Evolutionary conservation across 2,329 filamentous ascomycete genomes (phyloP), one percentile per base, ranked within the genome.

Genomic region (Thermochaetoides dissita): DNA sequence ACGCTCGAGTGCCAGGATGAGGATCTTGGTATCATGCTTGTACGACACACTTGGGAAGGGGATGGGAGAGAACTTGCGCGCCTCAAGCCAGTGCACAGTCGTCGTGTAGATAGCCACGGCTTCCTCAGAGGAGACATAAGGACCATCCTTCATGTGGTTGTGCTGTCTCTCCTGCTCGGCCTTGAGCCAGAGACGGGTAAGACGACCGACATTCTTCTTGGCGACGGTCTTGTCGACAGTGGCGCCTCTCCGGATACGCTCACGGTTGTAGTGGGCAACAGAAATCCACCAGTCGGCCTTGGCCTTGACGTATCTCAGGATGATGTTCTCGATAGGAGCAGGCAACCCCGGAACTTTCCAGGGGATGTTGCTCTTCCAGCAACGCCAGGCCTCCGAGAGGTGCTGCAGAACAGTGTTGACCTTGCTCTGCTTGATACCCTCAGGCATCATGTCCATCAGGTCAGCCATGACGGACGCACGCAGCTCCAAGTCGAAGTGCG

Each of bases 201-300:
- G 69, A 53, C 91, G 84, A 46, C 91, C 91, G 48, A 98, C 72
- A 52, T 98, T 98, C 74, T 98, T 98, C 76, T 98, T 98, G 4
- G 91, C 91, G 28, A 98, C 93, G 3, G 91, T 98, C 69, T 98
- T 98, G 61, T 98, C 91, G 9, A 98, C 91, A 2, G 91, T 98
- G 2, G 91, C 93, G 57, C 91, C 93, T 61, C 91, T 76, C 53
- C 91, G 78, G 56, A 98, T 98, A 60, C 91, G 83, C 67, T 98
- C 91, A 55, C 91, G 83, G 59, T 98, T 98, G 68, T 98, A 98
- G 59, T 98, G 91, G 8, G 91, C 91, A 30, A 98, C 93, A 17
- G 88, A 96, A 47, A 98, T 89, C 91, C 91, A 98, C 93, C 91
- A 98, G 60, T 98, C 91, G 11, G 91, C 91, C 70, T 98, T 98